These are phyloP conservation scores for Trichoderma polysporum DNA, from an alignment of 2,329 filamentous ascomycete genomes.

Conservation along the genomic window DNA sequence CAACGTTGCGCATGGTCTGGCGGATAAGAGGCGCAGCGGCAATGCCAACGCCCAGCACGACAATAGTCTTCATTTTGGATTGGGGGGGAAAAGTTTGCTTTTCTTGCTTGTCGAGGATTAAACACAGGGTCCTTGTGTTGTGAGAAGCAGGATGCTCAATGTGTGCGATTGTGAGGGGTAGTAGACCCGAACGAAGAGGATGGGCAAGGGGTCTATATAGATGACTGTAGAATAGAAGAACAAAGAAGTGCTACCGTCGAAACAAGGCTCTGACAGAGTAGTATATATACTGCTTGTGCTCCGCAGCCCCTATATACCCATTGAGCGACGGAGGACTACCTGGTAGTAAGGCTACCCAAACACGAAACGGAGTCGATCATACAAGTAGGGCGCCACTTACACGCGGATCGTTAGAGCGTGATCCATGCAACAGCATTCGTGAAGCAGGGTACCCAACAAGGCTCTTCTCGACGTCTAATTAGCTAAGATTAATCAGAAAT, in stretches of 20 bases:
- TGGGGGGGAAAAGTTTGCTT: not conserved
- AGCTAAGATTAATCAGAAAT: not conserved
- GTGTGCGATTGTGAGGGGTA: not conserved
- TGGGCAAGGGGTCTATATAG: not conserved
- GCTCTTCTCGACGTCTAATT: not conserved
- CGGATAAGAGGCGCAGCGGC: constrained; percentile 50
- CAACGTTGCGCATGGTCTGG: constrained; percentile 47
- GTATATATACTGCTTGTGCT: not conserved
- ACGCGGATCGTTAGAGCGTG: not conserved
- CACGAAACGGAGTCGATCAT: not conserved
- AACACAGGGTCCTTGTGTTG: not conserved
- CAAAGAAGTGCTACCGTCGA: not conserved
- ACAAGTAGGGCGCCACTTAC: not conserved
- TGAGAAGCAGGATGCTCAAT: not conserved
- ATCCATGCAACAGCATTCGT: not conserved
- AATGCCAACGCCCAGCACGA: constrained; percentile 51
- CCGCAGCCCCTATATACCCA: not conserved
- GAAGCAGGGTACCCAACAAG: too few species aligned
- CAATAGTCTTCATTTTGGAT: constrained; percentile 36
- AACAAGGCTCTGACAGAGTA: not conserved
- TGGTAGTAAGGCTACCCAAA: not conserved
- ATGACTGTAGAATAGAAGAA: not conserved
- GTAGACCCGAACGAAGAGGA: not conserved
- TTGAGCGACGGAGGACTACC: not conserved
- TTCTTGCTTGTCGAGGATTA: not conserved